Conservation (phyloP, 106 monocot species). For the Allium cepa region DNA sequence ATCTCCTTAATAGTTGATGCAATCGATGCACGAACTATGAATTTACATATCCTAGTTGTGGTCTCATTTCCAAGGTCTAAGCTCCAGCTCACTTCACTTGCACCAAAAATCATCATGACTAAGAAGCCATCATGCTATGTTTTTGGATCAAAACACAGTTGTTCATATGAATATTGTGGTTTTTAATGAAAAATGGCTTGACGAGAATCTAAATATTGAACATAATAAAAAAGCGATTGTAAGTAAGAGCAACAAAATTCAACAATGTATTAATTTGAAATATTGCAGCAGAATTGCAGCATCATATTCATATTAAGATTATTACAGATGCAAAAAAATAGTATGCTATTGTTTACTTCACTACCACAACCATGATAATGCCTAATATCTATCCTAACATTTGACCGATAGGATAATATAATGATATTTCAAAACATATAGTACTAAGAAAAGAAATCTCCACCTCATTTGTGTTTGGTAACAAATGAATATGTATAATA, state of each 20-base stretch:
- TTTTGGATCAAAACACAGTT: conserved; percentile 94
- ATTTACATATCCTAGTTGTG: conserved; percentile 97
- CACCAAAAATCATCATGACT: conserved; percentile 97
- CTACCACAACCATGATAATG: too few relatives aligned
- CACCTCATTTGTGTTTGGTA: too few relatives aligned
- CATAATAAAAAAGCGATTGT: neutral
- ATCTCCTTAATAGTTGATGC: conserved; percentile 79
- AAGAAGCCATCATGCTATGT: conserved; percentile 96
- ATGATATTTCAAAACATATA: too few relatives aligned
- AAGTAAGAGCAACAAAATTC: neutral
- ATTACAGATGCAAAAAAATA: too few relatives aligned
- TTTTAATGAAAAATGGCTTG: neutral
- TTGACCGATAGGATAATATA: too few relatives aligned
- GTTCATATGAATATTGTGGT: conserved; percentile 2
- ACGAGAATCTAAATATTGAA: neutral
- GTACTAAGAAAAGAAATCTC: too few relatives aligned
- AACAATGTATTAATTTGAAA: too few relatives aligned
- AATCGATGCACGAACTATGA: conserved; percentile 83
- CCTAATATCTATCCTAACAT: too few relatives aligned
- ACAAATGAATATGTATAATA: too few relatives aligned
- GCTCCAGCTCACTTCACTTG: conserved; percentile 95
- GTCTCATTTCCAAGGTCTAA: conserved; percentile 96
- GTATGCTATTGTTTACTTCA: too few relatives aligned
- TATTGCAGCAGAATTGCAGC: too few relatives aligned
- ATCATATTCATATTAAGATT: too few relatives aligned